Base-by-base conservation (phyloP, 768 basidiomycete species). In the Lentinula aciculospora region DNA sequence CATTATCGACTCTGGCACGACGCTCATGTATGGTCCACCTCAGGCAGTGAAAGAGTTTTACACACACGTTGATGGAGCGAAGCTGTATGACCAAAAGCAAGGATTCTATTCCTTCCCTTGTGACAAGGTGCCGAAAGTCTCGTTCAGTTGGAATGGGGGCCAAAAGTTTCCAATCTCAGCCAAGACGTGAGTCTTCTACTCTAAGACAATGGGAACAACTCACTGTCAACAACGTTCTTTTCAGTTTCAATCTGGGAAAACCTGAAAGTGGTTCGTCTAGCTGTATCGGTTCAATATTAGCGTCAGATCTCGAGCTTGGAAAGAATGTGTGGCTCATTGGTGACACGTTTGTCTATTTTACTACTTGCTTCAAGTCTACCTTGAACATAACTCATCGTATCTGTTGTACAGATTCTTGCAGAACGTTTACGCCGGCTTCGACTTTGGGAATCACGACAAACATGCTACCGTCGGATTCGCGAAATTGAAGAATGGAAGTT, bases 161-260 rank as follows among this genome's bases (percentile, higher is more conserved):
- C 76, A 70, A 64, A 39, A 64, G 1, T 71, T 64, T 31, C 73
- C 73, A 27, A 83, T 85, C 62, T 74, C 78, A 3, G 72, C 81
- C 49, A 58, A 71, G 13, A 66, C 32, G 76, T 37, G 42, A 57
- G 63, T 32, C 15, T 31, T 31, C 8, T 31, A 50, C 1, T n/a
- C n/a, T n/a, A n/a, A n/a, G n/a, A n/a, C 34, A 1, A 10, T 50
- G 27, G 10, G 28, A 10, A 28, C 23, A 31, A 13, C 10, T 17
- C 10, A 19, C 28, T 31, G 3, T 10, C 10, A 2, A 40, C 15
- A 2, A 5, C 4, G 3, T 34, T 6, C 34, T 40, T 12, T 40
- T 40, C 25, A 27, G 45, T 42, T 31, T 17, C n/a, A 47, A 55
- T n/a, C 39, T 55, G 4, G 53, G 53, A n/a, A 13, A 13, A 8